A percentile compares a stretch with the other conserved stretches of the same genome.
Conservation (phyloP, 169 alveolate genomes). For the Plasmodium inui region DNA sequence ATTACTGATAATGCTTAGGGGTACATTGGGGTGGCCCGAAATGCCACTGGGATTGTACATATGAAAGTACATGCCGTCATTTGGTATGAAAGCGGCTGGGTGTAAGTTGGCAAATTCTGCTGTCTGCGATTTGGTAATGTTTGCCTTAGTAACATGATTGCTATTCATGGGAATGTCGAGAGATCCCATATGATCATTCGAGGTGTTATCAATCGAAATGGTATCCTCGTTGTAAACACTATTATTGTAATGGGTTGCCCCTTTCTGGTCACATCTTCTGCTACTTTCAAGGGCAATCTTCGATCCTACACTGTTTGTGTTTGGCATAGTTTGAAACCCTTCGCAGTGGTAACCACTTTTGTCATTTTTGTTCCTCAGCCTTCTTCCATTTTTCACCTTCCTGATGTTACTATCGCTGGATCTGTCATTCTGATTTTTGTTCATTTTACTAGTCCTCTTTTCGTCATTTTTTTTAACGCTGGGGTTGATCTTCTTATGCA, state of each 20-base stretch:
- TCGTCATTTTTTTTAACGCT: slow-evolving; percentile 1
- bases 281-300: neutral
- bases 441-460: neutral
- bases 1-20: slow-evolving; percentile 10
- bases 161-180: neutral
- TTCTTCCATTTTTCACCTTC: slow-evolving; percentile 6
- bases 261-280: neutral
- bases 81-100: neutral
- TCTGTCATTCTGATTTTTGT: neutral
- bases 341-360: neutral
- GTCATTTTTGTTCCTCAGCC: neutral
- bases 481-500: neutral
- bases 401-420: neutral
- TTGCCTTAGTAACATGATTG: neutral
- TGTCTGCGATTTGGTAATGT: neutral
- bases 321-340: neutral
- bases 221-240: neutral
- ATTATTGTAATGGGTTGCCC: neutral
- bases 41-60: neutral
- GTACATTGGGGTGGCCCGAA: neutral
- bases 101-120: neutral
- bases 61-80: neutral
- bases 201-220: neutral
- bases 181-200: neutral
- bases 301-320: neutral